phyloP scores from a whole-genome alignment of 257 asterid genomes.

The Vinca minor region DNA sequence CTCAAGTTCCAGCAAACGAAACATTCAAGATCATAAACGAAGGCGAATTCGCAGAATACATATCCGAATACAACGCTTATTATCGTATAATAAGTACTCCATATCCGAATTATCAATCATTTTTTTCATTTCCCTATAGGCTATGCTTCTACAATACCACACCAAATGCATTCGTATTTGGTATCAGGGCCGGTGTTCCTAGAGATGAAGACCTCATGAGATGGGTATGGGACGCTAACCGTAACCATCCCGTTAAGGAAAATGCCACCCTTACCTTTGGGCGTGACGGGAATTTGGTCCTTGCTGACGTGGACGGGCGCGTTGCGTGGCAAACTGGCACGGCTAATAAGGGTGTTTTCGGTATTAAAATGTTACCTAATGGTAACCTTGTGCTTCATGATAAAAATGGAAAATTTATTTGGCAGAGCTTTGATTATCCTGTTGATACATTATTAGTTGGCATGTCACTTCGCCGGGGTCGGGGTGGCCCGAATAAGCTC shows the following conservation, averaged over 20 bases:
- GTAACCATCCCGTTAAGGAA: constrained; percentile 28
- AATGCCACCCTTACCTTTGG: constrained; percentile 26
- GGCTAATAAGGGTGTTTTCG: constrained; percentile 8
- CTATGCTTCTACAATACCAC: constrained; percentile 19
- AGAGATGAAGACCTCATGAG: constrained; percentile 3
- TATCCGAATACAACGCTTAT: constrained; percentile 13
- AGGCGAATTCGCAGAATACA: constrained; percentile 18
- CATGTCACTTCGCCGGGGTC: background rate
- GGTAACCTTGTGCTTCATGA: constrained; percentile 21
- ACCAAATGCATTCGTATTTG: constrained; percentile 11
- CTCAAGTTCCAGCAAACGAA: constrained; percentile 10
- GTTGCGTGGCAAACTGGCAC: constrained; percentile 21
- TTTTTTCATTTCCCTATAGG: constrained; percentile 1
- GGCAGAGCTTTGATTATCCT: constrained; percentile 28
- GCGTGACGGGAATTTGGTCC: constrained; percentile 22
- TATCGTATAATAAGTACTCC: too few species aligned
- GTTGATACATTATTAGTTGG: constrained; percentile 18
- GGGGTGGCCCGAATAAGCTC: constrained; percentile 7
- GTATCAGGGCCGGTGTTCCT: constrained; percentile 3
- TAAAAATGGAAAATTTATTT: constrained; percentile 8
- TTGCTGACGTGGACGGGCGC: constrained; percentile 20
- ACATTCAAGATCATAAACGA: constrained; percentile 18
- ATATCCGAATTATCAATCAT: background rate
- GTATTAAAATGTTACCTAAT: constrained; percentile 11
- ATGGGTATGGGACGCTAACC: constrained; percentile 45